Percentiles rank a stretch among this genome's conserved stretches.
phyloP scores from a whole-genome alignment of 352 stramenopile genomes.

The Phytopythium litorale region DNA sequence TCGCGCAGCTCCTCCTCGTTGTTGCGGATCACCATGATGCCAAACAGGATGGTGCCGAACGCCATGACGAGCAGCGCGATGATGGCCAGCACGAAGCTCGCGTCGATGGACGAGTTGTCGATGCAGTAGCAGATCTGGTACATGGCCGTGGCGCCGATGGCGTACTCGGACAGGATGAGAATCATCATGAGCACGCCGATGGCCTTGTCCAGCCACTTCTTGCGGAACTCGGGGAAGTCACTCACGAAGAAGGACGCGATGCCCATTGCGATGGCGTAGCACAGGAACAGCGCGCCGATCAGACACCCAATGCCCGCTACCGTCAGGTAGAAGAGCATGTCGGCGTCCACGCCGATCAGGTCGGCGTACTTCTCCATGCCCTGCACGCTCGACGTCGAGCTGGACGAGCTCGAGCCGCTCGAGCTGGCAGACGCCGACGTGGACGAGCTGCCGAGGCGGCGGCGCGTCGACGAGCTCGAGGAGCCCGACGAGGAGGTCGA shows the following conservation, averaged over 20 bases:
- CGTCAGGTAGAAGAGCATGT: slow-evolving; percentile 85
- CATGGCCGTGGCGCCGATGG: slow-evolving; percentile 71
- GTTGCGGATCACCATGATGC: slow-evolving; percentile 60
- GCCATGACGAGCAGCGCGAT: slow-evolving; percentile 65
- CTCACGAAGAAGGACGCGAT: slow-evolving; percentile 45
- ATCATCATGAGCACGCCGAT: slow-evolving; percentile 83
- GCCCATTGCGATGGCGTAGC: slow-evolving; percentile 44
- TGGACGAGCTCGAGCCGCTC: slow-evolving; percentile 19
- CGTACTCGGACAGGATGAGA: slow-evolving; percentile 81
- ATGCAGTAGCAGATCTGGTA: slow-evolving; percentile 87
- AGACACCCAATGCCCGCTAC: slow-evolving; percentile 53
- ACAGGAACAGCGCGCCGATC: slow-evolving; percentile 37
- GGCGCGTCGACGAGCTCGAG: slow-evolving; percentile 10
- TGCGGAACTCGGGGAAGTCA: slow-evolving; percentile 50
- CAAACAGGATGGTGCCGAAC: slow-evolving; percentile 75
- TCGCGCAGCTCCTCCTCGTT: slow-evolving; percentile 82
- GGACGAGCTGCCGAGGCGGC: slow-evolving; percentile 29
- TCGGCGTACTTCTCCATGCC: slow-evolving; percentile 82
- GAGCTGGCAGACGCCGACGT: slow-evolving; percentile 9
- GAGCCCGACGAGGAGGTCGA: slow-evolving; percentile 1
- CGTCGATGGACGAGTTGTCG: slow-evolving; percentile 48
- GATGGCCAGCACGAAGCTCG: slow-evolving; percentile 63
- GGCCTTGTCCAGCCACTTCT: slow-evolving; percentile 76
- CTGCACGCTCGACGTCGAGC: slow-evolving; percentile 27
- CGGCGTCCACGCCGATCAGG: slow-evolving; percentile 62